Evolutionary conservation across 176 grass and related monocot species (phyloP).

Genomic region (Pharus latifolius): DNA sequence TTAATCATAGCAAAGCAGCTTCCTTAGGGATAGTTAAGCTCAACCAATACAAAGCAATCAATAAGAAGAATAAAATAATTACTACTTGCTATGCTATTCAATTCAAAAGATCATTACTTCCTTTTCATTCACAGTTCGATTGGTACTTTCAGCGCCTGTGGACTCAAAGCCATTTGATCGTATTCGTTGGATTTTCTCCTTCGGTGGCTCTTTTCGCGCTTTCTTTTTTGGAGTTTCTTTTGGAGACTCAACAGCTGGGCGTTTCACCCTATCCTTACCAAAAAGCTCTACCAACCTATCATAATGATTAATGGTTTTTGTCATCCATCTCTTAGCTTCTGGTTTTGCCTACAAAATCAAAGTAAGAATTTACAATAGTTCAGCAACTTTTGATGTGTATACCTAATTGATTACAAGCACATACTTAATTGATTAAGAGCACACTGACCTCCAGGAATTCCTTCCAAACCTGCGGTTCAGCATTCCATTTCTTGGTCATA

Average conservation of each 20-base stretch:
- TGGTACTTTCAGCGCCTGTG: neutral
- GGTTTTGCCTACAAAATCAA: conserved; percentile 41
- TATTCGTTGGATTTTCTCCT: conserved; percentile 10
- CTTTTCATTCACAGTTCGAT: conserved; percentile 6
- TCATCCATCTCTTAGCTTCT: conserved; percentile 46
- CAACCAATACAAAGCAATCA: neutral
- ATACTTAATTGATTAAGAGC: neutral
- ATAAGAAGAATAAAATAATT: neutral
- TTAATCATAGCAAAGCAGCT: neutral
- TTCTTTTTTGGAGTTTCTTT: conserved; percentile 13
- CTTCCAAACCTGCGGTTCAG: conserved; percentile 33
- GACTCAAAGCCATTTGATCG: conserved; percentile 19
- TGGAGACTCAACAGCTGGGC: neutral
- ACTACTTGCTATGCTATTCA: neutral
- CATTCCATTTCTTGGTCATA: conserved; percentile 19
- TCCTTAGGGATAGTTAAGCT: neutral
- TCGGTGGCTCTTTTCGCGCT: conserved; percentile 17
- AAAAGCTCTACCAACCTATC: conserved; percentile 28
- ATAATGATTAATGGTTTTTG: conserved; percentile 40
- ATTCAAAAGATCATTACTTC: conserved; percentile 18
- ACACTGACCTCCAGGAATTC: conserved; percentile 33
- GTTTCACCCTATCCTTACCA: conserved; percentile 37
- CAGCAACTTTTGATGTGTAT: neutral
- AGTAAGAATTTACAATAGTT: neutral
- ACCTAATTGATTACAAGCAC: no score